Conservation (phyloP, 192 early-diverging fungal species). For the Allomyces javanicus region DNA sequence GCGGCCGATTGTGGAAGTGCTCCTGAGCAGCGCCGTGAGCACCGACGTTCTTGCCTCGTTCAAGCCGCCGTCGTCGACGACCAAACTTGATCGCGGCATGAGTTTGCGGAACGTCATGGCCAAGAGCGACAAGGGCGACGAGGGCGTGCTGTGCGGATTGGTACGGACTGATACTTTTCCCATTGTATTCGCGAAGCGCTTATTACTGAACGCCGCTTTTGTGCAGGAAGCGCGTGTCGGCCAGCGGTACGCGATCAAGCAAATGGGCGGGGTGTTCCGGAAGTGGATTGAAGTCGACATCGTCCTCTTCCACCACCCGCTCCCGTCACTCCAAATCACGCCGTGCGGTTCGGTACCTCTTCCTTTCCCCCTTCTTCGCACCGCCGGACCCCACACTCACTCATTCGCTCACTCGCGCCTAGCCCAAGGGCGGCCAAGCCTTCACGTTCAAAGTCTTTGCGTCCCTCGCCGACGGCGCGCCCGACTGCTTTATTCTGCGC, state of each 20-base stretch:
- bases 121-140: background rate
- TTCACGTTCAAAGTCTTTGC: background rate
- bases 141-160: background rate
- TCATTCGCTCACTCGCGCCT: too few species aligned
- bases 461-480: background rate
- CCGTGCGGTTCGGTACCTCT: background rate
- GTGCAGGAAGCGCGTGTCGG: background rate
- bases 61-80: background rate
- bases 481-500: background rate
- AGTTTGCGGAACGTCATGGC: background rate
- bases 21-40: background rate
- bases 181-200: too few species aligned
- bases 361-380: background rate
- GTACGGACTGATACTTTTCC: too few species aligned
- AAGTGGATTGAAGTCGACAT: background rate
- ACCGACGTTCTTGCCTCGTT: background rate
- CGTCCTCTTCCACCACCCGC: background rate
- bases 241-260: background rate
- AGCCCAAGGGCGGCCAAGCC: background rate
- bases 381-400: background rate
- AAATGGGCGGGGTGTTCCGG: background rate
- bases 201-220: too few species aligned
- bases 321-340: background rate
- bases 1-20: background rate
- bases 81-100: background rate